Evolutionary conservation across 257 asterid genomes (phyloP).

Genomic region (Solanum peruvianum): DNA sequence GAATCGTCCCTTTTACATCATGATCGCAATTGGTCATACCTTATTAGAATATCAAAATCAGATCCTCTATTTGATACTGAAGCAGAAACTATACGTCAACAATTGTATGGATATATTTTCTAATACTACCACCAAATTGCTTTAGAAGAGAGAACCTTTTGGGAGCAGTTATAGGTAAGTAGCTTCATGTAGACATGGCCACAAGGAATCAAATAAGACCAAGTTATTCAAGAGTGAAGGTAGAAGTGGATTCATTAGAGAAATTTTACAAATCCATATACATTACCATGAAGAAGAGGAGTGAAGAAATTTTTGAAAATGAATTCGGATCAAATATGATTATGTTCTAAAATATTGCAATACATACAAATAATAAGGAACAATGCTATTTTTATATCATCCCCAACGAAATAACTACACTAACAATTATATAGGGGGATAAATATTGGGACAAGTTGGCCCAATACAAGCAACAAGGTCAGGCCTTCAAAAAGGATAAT

Average conservation of each 20-base stretch:
- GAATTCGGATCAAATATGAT: too few relatives aligned
- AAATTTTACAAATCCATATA: too few relatives aligned
- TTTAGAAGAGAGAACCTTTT: background rate
- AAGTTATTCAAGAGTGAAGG: background rate
- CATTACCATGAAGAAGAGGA: background rate
- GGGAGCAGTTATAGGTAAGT: background rate
- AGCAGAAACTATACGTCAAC: background rate
- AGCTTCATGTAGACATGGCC: background rate
- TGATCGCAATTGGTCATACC: background rate
- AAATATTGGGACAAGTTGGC: too few relatives aligned
- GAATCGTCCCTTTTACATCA: background rate
- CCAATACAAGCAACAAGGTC: too few relatives aligned
- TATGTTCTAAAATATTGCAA: background rate
- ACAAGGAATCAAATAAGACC: background rate
- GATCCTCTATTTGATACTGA: background rate
- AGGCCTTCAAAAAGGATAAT: too few relatives aligned
- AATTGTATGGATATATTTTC: background rate
- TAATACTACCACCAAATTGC: background rate
- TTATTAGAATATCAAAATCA: too few relatives aligned
- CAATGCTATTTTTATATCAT: too few relatives aligned
- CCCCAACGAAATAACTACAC: too few relatives aligned
- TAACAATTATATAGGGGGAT: too few relatives aligned
- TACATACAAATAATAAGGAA: background rate
- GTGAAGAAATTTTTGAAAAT: too few relatives aligned
- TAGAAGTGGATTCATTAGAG: background rate